Percentiles rank a stretch among this genome's conserved stretches.
These are phyloP conservation scores for Populus trichocarpa DNA, from an alignment of 441 rosid genomes.

Conservation along the genomic window DNA sequence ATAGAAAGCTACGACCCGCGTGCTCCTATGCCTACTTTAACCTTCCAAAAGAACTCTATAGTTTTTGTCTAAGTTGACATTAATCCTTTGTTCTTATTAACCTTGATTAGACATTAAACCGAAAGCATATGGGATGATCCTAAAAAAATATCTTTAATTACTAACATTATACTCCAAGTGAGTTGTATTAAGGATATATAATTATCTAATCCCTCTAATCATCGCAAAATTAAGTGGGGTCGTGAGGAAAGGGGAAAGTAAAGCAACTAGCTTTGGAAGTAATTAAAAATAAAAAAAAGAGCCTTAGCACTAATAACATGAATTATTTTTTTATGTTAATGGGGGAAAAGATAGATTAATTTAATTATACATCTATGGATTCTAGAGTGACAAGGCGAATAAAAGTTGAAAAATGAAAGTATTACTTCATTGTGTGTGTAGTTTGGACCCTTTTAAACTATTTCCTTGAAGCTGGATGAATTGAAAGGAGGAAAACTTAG, in stretches of 20 bases:
- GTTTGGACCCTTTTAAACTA: conserved; percentile 16
- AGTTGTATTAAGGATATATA: conserved; percentile 13
- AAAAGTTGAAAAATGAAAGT: conserved; percentile 11
- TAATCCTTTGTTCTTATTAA: background rate
- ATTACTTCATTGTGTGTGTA: conserved; percentile 18
- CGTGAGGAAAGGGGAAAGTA: conserved; percentile 6
- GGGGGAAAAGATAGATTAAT: background rate
- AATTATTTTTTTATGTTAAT: background rate
- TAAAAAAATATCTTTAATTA: background rate
- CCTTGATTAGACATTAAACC: conserved; percentile 23
- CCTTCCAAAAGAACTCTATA: conserved; percentile 8
- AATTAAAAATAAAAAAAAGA: conserved; percentile 16
- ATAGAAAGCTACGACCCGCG: conserved; percentile 21
- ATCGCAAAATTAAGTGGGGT: conserved; percentile 30
- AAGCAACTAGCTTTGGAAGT: conserved; percentile 22
- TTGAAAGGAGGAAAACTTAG: background rate
- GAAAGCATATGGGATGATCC: conserved; percentile 26
- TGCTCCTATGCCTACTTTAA: conserved; percentile 17
- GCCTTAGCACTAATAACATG: conserved; percentile 11
- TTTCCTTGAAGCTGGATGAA: background rate
- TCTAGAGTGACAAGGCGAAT: conserved; percentile 5
- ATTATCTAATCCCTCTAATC: conserved; percentile 22
- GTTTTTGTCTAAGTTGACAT: conserved; percentile 6
- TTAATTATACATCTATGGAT: background rate
- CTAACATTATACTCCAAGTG: background rate